Percentiles rank a stretch among this genome's conserved stretches.
Evolutionary conservation across 441 rosid genomes (phyloP).

Genomic region (Hura crepitans): DNA sequence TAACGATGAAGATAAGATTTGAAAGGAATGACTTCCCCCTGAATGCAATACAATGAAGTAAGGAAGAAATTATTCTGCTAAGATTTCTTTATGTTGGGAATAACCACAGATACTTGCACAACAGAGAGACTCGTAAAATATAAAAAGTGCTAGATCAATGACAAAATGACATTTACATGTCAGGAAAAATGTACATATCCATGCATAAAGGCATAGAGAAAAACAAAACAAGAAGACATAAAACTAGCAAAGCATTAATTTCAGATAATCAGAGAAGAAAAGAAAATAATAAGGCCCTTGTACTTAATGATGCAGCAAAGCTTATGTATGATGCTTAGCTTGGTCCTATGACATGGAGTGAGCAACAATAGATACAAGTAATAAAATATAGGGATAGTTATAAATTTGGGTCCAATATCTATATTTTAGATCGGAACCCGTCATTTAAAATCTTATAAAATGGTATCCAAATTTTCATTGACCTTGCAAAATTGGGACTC

Average conservation of each 20-base stretch:
- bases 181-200: not conserved
- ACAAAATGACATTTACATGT: not conserved
- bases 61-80: not conserved
- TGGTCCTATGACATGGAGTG: not conserved
- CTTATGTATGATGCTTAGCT: not conserved
- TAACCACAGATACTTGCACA: not conserved
- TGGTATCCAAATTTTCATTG: no score
- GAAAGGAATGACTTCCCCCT: conserved; percentile 56
- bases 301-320: not conserved
- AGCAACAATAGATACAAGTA: not conserved
- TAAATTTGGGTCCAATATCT: no score
- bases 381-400: no score
- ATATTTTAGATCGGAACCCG: no score
- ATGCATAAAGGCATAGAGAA: not conserved
- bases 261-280: not conserved
- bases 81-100: not conserved
- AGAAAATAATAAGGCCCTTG: not conserved
- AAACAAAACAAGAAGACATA: not conserved
- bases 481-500: no score
- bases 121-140: not conserved
- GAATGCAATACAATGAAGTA: not conserved
- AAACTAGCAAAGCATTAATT: not conserved
- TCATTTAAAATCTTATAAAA: no score
- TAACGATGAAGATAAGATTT: conserved; percentile 45
- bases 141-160: not conserved